Conservation (phyloP, 2,329 filamentous ascomycete species). For the Leptosphaerulina australis region DNA sequence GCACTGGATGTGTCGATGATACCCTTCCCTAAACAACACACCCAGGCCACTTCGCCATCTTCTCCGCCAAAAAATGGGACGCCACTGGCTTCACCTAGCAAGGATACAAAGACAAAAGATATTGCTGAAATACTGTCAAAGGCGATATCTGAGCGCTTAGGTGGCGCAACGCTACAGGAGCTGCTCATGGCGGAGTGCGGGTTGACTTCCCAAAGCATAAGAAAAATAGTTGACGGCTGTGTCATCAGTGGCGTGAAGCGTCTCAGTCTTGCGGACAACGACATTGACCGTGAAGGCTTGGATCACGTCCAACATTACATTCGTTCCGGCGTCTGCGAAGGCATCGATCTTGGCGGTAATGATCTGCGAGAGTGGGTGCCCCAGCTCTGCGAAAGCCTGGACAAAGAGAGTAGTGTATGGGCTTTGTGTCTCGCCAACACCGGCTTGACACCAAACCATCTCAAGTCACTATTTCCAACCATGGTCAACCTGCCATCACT, state of each 20-base stretch:
- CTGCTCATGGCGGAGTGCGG: constrained; percentile 82
- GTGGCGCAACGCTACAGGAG: constrained; percentile 77
- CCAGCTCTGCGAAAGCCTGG: constrained; percentile 59
- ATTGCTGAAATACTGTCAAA: constrained; percentile 72
- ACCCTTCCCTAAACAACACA: constrained; percentile 59
- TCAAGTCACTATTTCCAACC: constrained; percentile 77
- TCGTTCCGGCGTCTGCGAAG: constrained; percentile 77
- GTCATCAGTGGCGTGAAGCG: constrained; percentile 77
- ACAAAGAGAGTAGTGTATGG: constrained; percentile 65
- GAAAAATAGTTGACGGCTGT: constrained; percentile 80
- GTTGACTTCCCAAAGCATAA: constrained; percentile 72
- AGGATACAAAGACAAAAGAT: constrained; percentile 52
- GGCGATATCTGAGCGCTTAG: constrained; percentile 77
- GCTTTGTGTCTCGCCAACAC: constrained; percentile 87
- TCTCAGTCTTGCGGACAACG: constrained; percentile 82
- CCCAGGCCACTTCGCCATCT: constrained; percentile 25
- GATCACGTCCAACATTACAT: constrained; percentile 79
- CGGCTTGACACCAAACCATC: constrained; percentile 72
- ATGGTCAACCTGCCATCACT: constrained; percentile 73
- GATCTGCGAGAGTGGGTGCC: constrained; percentile 61
- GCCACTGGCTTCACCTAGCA: constrained; percentile 8
- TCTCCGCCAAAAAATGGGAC: constrained; percentile 20
- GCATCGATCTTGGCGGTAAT: constrained; percentile 88
- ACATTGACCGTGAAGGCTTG: constrained; percentile 74
- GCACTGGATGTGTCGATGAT: constrained; percentile 86